Conservation (phyloP, 2,329 filamentous ascomycete genomes). For the Neophaeococcomyces aloes region DNA sequence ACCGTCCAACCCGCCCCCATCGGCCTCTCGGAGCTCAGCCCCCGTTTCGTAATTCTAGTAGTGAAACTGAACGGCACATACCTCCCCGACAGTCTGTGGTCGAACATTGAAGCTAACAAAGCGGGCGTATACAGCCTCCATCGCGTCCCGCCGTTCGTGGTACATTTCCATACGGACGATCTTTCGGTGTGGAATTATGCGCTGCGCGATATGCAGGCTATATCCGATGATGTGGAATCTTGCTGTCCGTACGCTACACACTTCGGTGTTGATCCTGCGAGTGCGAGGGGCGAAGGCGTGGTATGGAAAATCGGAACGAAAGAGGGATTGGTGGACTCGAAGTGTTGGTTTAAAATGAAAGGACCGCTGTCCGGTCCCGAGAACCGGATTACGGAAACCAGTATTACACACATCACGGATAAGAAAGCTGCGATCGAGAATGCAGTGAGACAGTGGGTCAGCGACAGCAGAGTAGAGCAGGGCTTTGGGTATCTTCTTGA, state of each 20-base stretch:
- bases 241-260: constrained; percentile 1
- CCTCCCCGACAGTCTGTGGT: constrained; percentile 3
- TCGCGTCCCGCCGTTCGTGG: not conserved
- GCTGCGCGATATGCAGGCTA: constrained; percentile 4
- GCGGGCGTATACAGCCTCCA: constrained; percentile 3
- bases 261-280: not conserved
- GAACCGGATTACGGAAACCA: constrained; percentile 1
- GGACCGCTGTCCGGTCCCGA: constrained; percentile 1
- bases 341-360: constrained; percentile 6
- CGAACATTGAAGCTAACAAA: not conserved
- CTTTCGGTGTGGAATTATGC: not conserved
- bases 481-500: constrained; percentile 6
- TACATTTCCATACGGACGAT: constrained; percentile 2
- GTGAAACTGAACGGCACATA: constrained; percentile 1
- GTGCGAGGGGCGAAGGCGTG: not conserved
- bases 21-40: constrained; percentile 1
- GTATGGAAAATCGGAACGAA: constrained; percentile 2
- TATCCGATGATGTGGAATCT: not conserved
- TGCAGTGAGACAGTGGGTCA: constrained; percentile 3
- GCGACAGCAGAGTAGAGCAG: constrained; percentile 1
- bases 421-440: not conserved
- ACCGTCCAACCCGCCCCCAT: not conserved
- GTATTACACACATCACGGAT: not conserved
- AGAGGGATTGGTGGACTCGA: not conserved
- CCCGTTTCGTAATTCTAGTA: constrained; percentile 2